Conservation (phyloP, 768 basidiomycete species). For the Hypsizygus marmoreus region DNA sequence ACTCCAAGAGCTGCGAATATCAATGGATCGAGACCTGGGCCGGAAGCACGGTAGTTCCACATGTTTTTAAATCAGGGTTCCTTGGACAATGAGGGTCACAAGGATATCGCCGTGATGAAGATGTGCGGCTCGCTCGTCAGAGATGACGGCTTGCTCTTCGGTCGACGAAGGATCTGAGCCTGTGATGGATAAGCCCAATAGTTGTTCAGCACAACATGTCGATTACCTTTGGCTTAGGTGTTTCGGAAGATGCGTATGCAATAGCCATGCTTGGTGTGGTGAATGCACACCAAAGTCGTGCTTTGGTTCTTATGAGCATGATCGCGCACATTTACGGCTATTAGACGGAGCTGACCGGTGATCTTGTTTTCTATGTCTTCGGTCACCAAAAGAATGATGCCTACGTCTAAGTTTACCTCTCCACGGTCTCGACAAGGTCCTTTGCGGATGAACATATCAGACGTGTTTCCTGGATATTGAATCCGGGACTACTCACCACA, state of each 20-base stretch:
- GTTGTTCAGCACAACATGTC: not conserved
- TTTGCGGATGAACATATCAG: too few relatives aligned
- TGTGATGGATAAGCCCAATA: conserved; percentile 17
- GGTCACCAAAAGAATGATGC: conserved; percentile 60
- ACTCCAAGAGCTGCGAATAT: conserved; percentile 5
- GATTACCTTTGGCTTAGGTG: conserved; percentile 60
- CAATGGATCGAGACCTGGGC: conserved; percentile 15
- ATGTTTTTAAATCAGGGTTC: too few relatives aligned
- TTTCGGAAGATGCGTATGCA: conserved; percentile 60
- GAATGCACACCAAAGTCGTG: conserved; percentile 81
- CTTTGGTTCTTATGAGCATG: conserved; percentile 32
- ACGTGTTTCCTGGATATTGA: too few relatives aligned
- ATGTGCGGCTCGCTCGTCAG: conserved; percentile 39
- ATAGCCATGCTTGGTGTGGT: conserved; percentile 84
- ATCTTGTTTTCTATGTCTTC: conserved; percentile 33
- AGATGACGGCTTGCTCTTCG: conserved; percentile 19
- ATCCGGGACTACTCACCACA: conserved; percentile 57
- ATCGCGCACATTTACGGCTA: conserved; percentile 2
- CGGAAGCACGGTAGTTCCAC: not conserved
- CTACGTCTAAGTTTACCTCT: conserved; percentile 53
- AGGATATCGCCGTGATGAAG: conserved; percentile 58
- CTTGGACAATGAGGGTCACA: conserved; percentile 22
- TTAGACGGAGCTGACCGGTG: conserved; percentile 14
- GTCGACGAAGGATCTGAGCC: conserved; percentile 46
- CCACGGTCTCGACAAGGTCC: conserved; percentile 39